Conservation (phyloP, 2,329 filamentous ascomycete genomes). For the Pochonia chlamydosporia region DNA sequence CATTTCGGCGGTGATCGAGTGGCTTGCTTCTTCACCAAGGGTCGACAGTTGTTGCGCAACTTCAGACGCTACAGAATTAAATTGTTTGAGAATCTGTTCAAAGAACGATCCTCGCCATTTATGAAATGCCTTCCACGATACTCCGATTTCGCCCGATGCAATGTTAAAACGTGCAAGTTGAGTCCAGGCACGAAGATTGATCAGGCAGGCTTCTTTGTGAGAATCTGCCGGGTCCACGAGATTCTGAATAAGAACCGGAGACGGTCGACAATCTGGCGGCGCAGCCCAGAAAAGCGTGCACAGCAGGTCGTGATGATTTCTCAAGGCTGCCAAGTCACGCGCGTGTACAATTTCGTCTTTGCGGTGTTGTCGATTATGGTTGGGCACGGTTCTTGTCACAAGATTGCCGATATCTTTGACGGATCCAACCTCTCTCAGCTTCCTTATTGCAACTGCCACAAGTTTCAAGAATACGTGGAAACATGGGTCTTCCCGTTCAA, state of each 20-base stretch:
- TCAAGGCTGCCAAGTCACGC: conserved; percentile 55
- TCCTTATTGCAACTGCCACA: conserved; percentile 50
- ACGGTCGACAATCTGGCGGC: conserved; percentile 48
- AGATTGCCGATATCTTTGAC: conserved; percentile 56
- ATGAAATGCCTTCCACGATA: conserved; percentile 40
- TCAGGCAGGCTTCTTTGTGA: conserved; percentile 61
- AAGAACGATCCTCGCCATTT: conserved; percentile 53
- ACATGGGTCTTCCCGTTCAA: conserved; percentile 52
- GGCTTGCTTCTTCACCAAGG: conserved; percentile 40
- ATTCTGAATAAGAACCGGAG: conserved; percentile 48
- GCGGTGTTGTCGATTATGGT: conserved; percentile 58
- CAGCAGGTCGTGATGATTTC: conserved; percentile 65
- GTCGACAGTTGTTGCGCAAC: conserved; percentile 49
- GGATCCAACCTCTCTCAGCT: conserved; percentile 40
- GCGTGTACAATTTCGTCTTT: conserved; percentile 57
- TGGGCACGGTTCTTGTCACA: conserved; percentile 56
- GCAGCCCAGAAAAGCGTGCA: conserved; percentile 62
- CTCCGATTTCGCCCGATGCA: conserved; percentile 37
- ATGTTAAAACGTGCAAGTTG: conserved; percentile 56
- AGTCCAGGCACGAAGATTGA: conserved; percentile 58
- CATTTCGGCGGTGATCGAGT: conserved; percentile 35
- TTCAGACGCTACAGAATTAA: conserved; percentile 48
- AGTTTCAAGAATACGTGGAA: conserved; percentile 65
- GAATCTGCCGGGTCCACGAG: conserved; percentile 54
- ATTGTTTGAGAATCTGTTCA: conserved; percentile 51